Evolutionary conservation across 495 filamentous ascomycete species (phyloP).

Genomic region (Viridothelium virens): DNA sequence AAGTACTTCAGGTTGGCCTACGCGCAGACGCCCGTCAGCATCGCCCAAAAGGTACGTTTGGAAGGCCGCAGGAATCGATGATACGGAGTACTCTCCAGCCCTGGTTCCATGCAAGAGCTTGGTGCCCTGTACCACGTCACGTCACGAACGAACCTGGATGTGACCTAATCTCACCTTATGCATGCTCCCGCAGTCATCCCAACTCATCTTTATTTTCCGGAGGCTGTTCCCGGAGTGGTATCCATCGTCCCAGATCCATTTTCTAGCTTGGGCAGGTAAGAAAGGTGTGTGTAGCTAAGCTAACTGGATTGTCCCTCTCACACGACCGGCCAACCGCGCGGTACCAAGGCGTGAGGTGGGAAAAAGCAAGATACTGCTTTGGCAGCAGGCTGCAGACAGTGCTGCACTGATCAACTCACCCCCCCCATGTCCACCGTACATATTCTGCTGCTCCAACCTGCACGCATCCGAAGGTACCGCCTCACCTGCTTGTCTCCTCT

Average conservation of each 20-base stretch:
- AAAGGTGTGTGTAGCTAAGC: not conserved
- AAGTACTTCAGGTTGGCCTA: not conserved
- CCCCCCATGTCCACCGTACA: not conserved
- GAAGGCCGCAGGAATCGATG: constrained; percentile 4
- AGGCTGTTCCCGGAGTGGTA: not conserved
- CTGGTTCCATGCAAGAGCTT: not conserved
- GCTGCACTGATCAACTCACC: not conserved
- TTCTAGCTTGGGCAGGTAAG: not conserved
- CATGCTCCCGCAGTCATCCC: not conserved
- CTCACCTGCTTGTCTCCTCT: not conserved
- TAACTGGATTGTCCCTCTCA: not conserved
- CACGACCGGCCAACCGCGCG: not conserved
- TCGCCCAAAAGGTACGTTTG: not conserved
- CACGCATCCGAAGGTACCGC: not conserved
- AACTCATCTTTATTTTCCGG: constrained; percentile 3
- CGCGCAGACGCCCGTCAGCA: not conserved
- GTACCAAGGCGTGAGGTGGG: not conserved
- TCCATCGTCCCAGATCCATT: not conserved
- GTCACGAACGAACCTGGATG: not conserved
- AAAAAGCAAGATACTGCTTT: not conserved
- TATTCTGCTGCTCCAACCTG: not conserved
- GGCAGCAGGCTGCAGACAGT: not conserved
- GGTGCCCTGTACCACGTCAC: constrained; percentile 1
- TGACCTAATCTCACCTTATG: constrained; percentile 2
- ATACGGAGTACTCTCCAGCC: not conserved